These are phyloP conservation scores for Rhizophora apiculata DNA, from an alignment of 345 rosid genomes.

Conservation along the genomic window DNA sequence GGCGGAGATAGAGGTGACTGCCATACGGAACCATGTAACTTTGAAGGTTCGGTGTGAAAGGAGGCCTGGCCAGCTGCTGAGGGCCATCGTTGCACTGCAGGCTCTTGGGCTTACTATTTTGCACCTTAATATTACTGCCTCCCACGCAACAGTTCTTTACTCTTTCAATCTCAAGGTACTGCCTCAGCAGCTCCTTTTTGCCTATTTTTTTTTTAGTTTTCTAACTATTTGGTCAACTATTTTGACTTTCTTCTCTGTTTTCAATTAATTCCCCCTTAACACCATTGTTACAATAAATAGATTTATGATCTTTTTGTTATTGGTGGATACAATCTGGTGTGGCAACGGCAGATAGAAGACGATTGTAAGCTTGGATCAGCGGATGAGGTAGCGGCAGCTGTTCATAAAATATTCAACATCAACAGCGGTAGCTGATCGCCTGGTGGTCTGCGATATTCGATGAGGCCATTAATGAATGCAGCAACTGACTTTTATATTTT, in stretches of 20 bases:
- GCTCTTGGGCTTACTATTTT: constrained; percentile 54
- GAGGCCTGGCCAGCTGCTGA: constrained; percentile 52
- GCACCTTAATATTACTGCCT: constrained; percentile 65
- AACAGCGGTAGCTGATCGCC: constrained; percentile 38
- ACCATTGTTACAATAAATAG: background rate
- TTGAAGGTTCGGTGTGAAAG: constrained; percentile 53
- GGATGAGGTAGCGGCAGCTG: constrained; percentile 58
- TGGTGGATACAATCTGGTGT: background rate
- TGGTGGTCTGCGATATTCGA: background rate
- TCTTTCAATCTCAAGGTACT: constrained; percentile 79
- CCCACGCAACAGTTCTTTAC: constrained; percentile 42
- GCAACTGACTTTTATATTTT: constrained; percentile 13
- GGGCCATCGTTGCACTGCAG: constrained; percentile 57
- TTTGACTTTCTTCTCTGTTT: background rate
- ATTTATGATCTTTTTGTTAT: background rate
- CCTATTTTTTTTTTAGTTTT: background rate
- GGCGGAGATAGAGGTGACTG: constrained; percentile 49
- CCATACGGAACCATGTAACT: constrained; percentile 54
- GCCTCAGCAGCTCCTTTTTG: no score
- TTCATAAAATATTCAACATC: constrained; percentile 57
- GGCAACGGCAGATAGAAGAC: constrained; percentile 56
- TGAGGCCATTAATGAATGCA: background rate
- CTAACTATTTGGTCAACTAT: background rate
- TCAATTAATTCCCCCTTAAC: background rate
- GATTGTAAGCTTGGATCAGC: constrained; percentile 57